These are phyloP conservation scores for Dryadomyces sulphureus DNA, from an alignment of 2,329 filamentous ascomycete genomes.

Conservation along the genomic window DNA sequence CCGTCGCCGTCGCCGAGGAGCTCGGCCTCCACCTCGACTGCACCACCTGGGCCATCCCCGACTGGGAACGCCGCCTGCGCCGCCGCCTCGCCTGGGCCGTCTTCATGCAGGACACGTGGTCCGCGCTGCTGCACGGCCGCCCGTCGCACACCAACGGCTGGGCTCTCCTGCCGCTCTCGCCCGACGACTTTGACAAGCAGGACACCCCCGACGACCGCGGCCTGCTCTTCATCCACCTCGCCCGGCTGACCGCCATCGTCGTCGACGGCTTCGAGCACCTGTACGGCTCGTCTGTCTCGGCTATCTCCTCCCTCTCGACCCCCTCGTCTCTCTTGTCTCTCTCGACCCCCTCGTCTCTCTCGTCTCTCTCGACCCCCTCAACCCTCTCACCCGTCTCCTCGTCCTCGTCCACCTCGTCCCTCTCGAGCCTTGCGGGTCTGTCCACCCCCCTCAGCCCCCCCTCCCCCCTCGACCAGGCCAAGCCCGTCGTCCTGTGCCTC, in stretches of 20 bases:
- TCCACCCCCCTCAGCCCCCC: background rate
- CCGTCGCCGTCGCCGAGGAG: constrained; percentile 78
- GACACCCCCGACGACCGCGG: constrained; percentile 27
- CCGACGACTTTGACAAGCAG: constrained; percentile 23
- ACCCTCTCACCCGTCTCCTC: too few species aligned
- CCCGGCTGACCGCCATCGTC: constrained; percentile 33
- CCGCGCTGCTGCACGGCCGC: constrained; percentile 56
- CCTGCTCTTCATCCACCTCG: constrained; percentile 34
- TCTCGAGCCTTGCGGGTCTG: too few species aligned
- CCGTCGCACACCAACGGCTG: constrained; percentile 32
- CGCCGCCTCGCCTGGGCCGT: constrained; percentile 82
- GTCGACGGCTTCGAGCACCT: constrained; percentile 34
- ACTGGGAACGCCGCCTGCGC: constrained; percentile 72
- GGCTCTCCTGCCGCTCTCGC: constrained; percentile 27
- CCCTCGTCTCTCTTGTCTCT: too few species aligned
- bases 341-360: too few species aligned
- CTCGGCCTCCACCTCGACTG: constrained; percentile 83
- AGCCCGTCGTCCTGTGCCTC: constrained; percentile 14
- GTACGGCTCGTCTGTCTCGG: too few species aligned
- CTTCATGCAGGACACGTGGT: constrained; percentile 90
- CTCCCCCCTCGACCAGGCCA: constrained; percentile 11
- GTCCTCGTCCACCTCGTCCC: too few species aligned
- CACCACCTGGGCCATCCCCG: constrained; percentile 70
- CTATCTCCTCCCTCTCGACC: too few species aligned
- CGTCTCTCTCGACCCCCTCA: too few species aligned